Percentiles rank a stretch among this genome's conserved stretches.
Evolutionary conservation across 768 basidiomycete species (phyloP).

Genomic region (Collybiopsis luxurians): DNA sequence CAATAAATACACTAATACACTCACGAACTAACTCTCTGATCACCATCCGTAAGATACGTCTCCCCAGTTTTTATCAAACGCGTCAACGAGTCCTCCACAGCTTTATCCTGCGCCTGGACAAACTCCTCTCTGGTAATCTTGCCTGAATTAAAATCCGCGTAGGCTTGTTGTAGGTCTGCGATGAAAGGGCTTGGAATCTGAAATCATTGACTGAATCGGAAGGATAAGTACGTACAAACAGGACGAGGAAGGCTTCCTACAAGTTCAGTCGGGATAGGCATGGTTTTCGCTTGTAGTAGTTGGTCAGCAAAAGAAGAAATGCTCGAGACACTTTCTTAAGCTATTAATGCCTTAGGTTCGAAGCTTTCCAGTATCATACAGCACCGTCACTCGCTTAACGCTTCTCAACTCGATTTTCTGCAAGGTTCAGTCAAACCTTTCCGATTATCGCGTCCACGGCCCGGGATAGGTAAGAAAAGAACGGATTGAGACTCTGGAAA

Average conservation of each 20-base stretch:
- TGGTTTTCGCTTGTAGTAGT: too few species aligned
- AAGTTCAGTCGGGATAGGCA: conserved; percentile 6
- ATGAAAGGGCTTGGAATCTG: background rate
- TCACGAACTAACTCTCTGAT: conserved; percentile 6
- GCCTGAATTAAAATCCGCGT: conserved; percentile 1
- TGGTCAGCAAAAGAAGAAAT: too few species aligned
- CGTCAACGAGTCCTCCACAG: background rate
- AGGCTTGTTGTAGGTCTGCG: conserved; percentile 4
- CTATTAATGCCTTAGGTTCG: too few species aligned
- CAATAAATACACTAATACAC: background rate
- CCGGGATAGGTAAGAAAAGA: too few species aligned
- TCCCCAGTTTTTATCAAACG: conserved; percentile 4
- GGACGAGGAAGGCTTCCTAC: conserved; percentile 8
- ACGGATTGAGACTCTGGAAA: too few species aligned
- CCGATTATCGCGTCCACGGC: too few species aligned
- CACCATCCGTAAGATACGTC: conserved; percentile 1
- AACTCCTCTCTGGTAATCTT: conserved; percentile 3
- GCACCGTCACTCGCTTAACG: too few species aligned
- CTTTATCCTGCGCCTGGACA: conserved; percentile 2
- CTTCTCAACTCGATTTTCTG: too few species aligned
- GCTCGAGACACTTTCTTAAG: too few species aligned
- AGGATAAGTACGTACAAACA: background rate
- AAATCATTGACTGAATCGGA: too few species aligned
- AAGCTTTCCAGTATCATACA: too few species aligned
- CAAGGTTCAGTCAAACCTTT: too few species aligned